These are phyloP conservation scores for Trametes sanguinea DNA, from an alignment of 768 basidiomycete genomes.

Conservation along the genomic window DNA sequence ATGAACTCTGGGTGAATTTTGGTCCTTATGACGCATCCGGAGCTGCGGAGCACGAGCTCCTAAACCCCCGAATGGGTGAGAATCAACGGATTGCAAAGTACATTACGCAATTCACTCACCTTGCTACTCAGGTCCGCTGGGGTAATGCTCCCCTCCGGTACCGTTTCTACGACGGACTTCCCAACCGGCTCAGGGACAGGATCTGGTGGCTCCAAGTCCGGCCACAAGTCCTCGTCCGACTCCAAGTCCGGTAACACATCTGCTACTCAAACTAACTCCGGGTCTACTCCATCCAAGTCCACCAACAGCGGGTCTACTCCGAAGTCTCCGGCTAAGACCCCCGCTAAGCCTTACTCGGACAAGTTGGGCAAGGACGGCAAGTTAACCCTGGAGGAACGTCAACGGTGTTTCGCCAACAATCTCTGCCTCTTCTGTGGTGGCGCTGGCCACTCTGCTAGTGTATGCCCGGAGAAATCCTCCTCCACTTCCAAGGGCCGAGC, in stretches of 20 bases:
- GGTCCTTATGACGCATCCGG: neutral
- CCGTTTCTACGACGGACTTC: conserved; percentile 19
- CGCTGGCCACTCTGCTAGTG: too few species aligned
- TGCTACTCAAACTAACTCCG: too few species aligned
- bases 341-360: too few species aligned
- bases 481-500: too few species aligned
- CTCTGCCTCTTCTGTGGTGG: too few species aligned
- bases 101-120: conserved; percentile 12
- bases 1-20: neutral
- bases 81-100: conserved; percentile 7
- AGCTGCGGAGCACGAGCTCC: conserved; percentile 1
- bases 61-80: neutral
- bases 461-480: too few species aligned
- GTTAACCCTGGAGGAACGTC: too few species aligned
- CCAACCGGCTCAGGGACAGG: conserved; percentile 17
- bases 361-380: too few species aligned
- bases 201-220: neutral
- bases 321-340: too few species aligned
- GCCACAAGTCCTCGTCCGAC: neutral
- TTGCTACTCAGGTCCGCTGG: conserved; percentile 13
- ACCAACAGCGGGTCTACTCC: too few species aligned
- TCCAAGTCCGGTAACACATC: neutral
- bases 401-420: too few species aligned
- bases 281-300: too few species aligned
- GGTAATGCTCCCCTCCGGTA: conserved; percentile 16